Evolutionary conservation across 371 early-diverging fungal species (phyloP).

Genomic region (Mortierella sp.): DNA sequence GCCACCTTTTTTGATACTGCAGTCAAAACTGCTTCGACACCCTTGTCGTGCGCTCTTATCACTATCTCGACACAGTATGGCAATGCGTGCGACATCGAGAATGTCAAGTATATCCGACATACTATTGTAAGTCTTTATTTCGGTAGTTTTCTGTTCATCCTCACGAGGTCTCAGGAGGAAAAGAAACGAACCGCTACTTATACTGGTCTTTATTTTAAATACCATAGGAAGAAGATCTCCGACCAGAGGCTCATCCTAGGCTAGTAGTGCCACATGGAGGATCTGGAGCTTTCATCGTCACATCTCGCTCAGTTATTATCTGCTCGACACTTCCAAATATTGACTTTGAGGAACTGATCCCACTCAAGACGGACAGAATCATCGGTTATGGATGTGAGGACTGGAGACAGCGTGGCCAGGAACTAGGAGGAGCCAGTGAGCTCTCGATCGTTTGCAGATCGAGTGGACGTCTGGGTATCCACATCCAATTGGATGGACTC

Average conservation of each 20-base stretch:
- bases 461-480: constrained; percentile 46
- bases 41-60: constrained; percentile 32
- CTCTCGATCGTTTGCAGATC: constrained; percentile 33
- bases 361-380: constrained; percentile 40
- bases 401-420: constrained; percentile 41
- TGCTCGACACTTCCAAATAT: constrained; percentile 19
- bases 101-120: constrained; percentile 34
- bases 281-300: constrained; percentile 39
- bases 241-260: constrained; percentile 39
- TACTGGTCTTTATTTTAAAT: not conserved
- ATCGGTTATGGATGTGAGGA: constrained; percentile 45
- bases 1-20: constrained; percentile 29
- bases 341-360: constrained; percentile 43
- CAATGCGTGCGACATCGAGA: constrained; percentile 24
- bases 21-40: constrained; percentile 11
- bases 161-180: not conserved
- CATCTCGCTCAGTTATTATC: constrained; percentile 40
- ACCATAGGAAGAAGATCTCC: constrained; percentile 41
- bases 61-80: constrained; percentile 31
- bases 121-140: constrained; percentile 30
- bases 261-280: constrained; percentile 46
- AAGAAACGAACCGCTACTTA: not conserved
- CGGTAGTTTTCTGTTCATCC: not conserved
- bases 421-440: constrained; percentile 22
- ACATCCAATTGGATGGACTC: constrained; percentile 21